Percentiles rank a stretch among this genome's conserved stretches.
Evolutionary conservation across 2,329 filamentous ascomycete species (phyloP).

Genomic region (Lasiodiplodia sp.): DNA sequence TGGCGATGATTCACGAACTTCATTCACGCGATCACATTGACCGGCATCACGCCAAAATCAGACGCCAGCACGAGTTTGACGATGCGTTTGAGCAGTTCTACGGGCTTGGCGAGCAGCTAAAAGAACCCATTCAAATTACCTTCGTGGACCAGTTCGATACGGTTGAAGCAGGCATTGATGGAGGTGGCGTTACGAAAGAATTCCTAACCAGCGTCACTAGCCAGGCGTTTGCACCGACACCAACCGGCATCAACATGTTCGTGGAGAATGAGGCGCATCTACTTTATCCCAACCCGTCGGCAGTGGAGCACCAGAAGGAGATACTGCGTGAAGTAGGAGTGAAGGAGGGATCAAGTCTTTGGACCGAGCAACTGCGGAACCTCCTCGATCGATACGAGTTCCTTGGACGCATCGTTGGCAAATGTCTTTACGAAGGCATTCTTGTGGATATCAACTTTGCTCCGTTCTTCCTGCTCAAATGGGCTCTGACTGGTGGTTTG

Average conservation of each 20-base stretch:
- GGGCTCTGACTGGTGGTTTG: constrained; percentile 76
- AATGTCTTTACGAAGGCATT: constrained; percentile 97
- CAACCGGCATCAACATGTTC: constrained; percentile 69
- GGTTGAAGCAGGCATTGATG: constrained; percentile 92
- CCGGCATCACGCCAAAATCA: constrained; percentile 77
- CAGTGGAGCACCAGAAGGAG: constrained; percentile 73
- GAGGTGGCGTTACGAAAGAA: constrained; percentile 96
- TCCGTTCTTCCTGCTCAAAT: constrained; percentile 94
- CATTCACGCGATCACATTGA: constrained; percentile 46
- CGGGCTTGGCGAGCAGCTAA: constrained; percentile 78
- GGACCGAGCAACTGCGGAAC: constrained; percentile 62
- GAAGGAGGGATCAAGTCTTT: constrained; percentile 64
- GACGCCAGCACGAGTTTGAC: constrained; percentile 79
- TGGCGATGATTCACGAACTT: constrained; percentile 54
- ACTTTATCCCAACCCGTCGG: constrained; percentile 85
- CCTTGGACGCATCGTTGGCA: constrained; percentile 88
- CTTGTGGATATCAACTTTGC: constrained; percentile 92
- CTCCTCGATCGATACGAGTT: constrained; percentile 85
- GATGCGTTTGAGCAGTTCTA: constrained; percentile 90
- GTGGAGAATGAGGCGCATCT: constrained; percentile 84
- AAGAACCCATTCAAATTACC: constrained; percentile 95
- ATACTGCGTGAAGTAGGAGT: constrained; percentile 61
- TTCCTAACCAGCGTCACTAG: constrained; percentile 89
- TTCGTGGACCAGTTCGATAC: constrained; percentile 92
- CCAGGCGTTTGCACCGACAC: constrained; percentile 76